A percentile compares a stretch with the other conserved stretches of the same genome.
These are phyloP conservation scores for Karstenula rhodostoma DNA, from an alignment of 2,329 filamentous ascomycete species.

Conservation along the genomic window DNA sequence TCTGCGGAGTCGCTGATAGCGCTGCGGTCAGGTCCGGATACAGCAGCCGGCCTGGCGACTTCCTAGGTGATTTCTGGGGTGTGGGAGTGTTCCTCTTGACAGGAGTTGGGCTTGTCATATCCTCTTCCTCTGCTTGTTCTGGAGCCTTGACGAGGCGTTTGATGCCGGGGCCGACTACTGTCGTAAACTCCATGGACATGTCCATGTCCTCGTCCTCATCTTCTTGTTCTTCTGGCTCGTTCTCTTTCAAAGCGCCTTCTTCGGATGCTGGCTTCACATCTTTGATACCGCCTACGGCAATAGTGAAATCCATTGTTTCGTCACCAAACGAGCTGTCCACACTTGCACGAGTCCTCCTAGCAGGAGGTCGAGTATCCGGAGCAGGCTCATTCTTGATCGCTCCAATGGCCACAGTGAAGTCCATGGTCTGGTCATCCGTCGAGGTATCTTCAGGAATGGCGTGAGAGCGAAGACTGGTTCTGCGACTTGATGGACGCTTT, in stretches of 20 bases:
- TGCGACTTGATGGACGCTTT: constrained; percentile 43
- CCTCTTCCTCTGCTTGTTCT: constrained; percentile 31
- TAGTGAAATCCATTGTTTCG: constrained; percentile 51
- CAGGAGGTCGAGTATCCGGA: constrained; percentile 11
- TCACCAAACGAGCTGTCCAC: constrained; percentile 40
- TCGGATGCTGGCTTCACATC: constrained; percentile 16
- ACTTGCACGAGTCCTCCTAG: constrained; percentile 33
- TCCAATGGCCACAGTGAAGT: constrained; percentile 50
- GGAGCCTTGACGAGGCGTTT: constrained; percentile 29
- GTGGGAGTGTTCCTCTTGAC: constrained; percentile 27
- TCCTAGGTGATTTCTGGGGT: constrained; percentile 35
- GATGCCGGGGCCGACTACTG: constrained; percentile 56
- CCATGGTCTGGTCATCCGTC: constrained; percentile 53
- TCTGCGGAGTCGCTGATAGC: constrained; percentile 22
- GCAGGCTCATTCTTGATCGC: constrained; percentile 37
- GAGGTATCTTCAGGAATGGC: constrained; percentile 45
- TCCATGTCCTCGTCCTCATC: constrained; percentile 55
- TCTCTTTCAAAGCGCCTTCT: constrained; percentile 16
- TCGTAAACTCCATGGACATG: constrained; percentile 62
- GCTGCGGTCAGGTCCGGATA: constrained; percentile 20
- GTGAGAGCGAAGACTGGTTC: constrained; percentile 50
- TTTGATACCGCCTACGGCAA: constrained; percentile 49
- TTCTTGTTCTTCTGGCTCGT: constrained; percentile 26
- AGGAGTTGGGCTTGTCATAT: constrained; percentile 1
- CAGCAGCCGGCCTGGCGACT: constrained; percentile 27